Percentiles rank a stretch among this genome's conserved stretches.
phyloP scores from a whole-genome alignment of 768 basidiomycete species.

The Collybia sordida region DNA sequence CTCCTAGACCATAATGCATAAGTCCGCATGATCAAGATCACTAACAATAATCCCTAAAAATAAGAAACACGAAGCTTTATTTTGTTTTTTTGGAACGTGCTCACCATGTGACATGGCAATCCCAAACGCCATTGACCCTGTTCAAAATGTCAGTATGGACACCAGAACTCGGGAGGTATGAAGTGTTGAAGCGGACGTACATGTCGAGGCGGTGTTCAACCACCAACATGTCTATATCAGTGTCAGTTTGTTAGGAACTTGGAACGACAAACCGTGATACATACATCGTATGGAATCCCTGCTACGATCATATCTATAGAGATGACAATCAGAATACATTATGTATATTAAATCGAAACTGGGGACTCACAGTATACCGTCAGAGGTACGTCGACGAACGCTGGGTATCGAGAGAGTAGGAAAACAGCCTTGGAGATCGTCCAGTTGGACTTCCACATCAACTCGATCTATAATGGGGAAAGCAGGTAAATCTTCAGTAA shows the following conservation, averaged over 20 bases:
- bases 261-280: too few relatives aligned
- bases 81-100: not conserved
- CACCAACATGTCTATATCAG: too few relatives aligned
- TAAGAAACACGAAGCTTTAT: too few relatives aligned
- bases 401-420: not conserved
- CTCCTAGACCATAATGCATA: conserved; percentile 2
- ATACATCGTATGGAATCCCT: not conserved
- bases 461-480: not conserved
- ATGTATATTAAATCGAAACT: not conserved
- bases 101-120: not conserved
- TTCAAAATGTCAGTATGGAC: too few relatives aligned
- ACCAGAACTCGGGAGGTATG: too few relatives aligned
- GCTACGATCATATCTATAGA: not conserved
- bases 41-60: not conserved
- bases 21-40: not conserved
- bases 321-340: not conserved
- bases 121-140: not conserved
- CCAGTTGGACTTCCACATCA: conserved; percentile 1
- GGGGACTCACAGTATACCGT: not conserved
- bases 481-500: too few relatives aligned
- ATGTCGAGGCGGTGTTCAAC: too few relatives aligned
- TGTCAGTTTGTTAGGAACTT: too few relatives aligned
- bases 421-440: conserved; percentile 1
- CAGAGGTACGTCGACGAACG: conserved; percentile 2
- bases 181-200: too few relatives aligned